These are phyloP conservation scores for Marasmius sp. DNA, from an alignment of 1,284 basidiomycete genomes.

Conservation along the genomic window DNA sequence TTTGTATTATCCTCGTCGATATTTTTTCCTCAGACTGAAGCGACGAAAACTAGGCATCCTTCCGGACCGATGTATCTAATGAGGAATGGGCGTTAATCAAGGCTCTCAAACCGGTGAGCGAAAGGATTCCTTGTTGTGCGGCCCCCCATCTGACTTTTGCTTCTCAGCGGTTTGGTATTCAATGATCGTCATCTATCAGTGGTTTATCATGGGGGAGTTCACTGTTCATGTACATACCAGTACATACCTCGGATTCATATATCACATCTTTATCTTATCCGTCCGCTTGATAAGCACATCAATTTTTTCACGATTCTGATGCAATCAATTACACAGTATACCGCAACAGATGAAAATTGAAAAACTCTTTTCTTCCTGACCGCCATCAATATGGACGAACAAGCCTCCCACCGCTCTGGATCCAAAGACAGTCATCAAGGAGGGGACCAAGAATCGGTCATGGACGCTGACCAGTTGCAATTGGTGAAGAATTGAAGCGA, in stretches of 20 bases:
- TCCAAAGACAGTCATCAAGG: neutral
- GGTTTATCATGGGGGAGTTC: neutral
- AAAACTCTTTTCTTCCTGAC: neutral
- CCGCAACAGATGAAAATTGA: too few species aligned
- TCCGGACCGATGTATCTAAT: conserved; percentile 87
- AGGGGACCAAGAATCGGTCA: conserved; percentile 1
- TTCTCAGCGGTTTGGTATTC: conserved; percentile 47
- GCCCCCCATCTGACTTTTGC: neutral
- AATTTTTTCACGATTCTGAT: too few species aligned
- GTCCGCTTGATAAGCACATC: too few species aligned
- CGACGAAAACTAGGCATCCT: conserved; percentile 58
- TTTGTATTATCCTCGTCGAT: conserved; percentile 26
- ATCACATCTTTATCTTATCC: too few species aligned
- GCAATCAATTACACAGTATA: too few species aligned
- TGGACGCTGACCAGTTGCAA: conserved; percentile 59
- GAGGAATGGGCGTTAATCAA: conserved; percentile 97
- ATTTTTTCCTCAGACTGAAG: conserved; percentile 6
- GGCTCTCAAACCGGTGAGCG: conserved; percentile 80
- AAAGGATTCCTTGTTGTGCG: neutral
- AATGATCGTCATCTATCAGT: conserved; percentile 24
- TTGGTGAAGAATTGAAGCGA: conserved; percentile 50
- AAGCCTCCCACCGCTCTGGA: conserved; percentile 1
- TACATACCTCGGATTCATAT: neutral
- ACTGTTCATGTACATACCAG: neutral
- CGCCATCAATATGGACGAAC: neutral